Percentiles rank a stretch among this genome's conserved stretches.
Conservation (phyloP, 305 asterid species). For the Rubia balearica region DNA sequence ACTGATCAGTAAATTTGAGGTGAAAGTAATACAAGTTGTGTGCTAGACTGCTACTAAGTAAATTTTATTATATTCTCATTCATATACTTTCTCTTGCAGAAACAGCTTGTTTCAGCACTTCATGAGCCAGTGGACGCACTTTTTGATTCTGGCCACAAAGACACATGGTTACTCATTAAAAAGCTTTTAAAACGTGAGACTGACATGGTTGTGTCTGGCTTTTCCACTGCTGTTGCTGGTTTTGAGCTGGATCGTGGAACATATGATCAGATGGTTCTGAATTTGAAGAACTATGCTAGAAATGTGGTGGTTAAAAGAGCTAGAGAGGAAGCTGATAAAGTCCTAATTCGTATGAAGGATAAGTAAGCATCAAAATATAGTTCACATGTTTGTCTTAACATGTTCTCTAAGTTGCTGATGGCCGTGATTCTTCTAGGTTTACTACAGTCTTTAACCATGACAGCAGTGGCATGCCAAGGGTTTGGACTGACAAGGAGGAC, state of each 20-base stretch:
- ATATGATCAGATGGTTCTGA: slow-evolving; percentile 31
- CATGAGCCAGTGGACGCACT: slow-evolving; percentile 44
- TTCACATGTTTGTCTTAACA: not conserved
- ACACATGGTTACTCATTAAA: slow-evolving; percentile 53
- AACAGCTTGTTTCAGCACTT: slow-evolving; percentile 34
- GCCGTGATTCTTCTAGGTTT: slow-evolving; percentile 34
- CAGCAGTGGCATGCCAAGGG: slow-evolving; percentile 53
- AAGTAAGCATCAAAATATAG: slow-evolving; percentile 30
- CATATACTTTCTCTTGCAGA: slow-evolving; percentile 29
- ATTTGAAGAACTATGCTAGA: slow-evolving; percentile 43
- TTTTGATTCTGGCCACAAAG: slow-evolving; percentile 43
- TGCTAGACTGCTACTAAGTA: not conserved
- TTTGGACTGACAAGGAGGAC: slow-evolving; percentile 81
- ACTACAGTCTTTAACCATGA: slow-evolving; percentile 52
- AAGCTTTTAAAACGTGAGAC: slow-evolving; percentile 44
- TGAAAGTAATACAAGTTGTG: slow-evolving; percentile 6
- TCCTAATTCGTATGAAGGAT: slow-evolving; percentile 53
- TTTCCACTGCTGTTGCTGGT: slow-evolving; percentile 37
- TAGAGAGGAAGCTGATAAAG: slow-evolving; percentile 58
- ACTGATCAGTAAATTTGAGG: slow-evolving; percentile 40
- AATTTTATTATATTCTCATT: not conserved
- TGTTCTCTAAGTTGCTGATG: slow-evolving; percentile 12
- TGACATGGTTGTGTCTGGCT: slow-evolving; percentile 30
- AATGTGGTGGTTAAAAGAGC: slow-evolving; percentile 46
- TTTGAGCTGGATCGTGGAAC: slow-evolving; percentile 50